Base-by-base conservation (phyloP, 2,329 filamentous ascomycete species). In the Scopulariopsis brevicaulis region DNA sequence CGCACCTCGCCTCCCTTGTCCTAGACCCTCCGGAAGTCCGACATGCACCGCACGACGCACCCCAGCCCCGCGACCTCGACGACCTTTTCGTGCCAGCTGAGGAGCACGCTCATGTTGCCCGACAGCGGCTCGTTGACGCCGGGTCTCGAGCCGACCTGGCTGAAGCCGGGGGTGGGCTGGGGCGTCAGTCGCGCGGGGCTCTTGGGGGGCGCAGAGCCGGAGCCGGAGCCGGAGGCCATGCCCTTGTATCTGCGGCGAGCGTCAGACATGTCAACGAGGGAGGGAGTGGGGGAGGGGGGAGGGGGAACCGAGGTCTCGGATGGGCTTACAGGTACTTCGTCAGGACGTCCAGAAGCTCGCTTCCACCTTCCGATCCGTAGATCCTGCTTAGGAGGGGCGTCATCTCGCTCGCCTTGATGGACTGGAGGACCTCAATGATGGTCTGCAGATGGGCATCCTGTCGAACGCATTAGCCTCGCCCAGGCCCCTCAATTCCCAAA, bases 61-160 rank as follows among this genome's bases (percentile, higher is more conserved):
- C 94, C 94, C 64, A 91, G 79, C 25, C 94, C 94, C 43, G 91
- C 90, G 67, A 96, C 85, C 67, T 99, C 94, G 4, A 97, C 90
- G 62, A 96, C 82, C 81, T 96, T 99, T 78, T 99, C 94, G 70
- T 99, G 94, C 94, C 94, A 99, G 74, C 91, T 96, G 64, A 99
- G 77, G 69, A 99, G 72, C 56, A 99, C 94, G 69, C 94, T 97
- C 94, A 97, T 97, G 57, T 87, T 88, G 59, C 91, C 86, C 40
- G 90, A 89, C 61, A 90, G 86, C 53, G 89, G 87, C 68, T 86
- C 83, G 68, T 77, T 81, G 43, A 75, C 69, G 28, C 76, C 77
- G 8, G 82, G 78, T 57, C 83, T 73, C 14, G 71, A 72, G 20
- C 76, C 77, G 50, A 93, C 82, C 73, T 96, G 93, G 67, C 88